Evolutionary conservation across 345 rosid species (phyloP).

Genomic region (Eucalyptus globulus): DNA sequence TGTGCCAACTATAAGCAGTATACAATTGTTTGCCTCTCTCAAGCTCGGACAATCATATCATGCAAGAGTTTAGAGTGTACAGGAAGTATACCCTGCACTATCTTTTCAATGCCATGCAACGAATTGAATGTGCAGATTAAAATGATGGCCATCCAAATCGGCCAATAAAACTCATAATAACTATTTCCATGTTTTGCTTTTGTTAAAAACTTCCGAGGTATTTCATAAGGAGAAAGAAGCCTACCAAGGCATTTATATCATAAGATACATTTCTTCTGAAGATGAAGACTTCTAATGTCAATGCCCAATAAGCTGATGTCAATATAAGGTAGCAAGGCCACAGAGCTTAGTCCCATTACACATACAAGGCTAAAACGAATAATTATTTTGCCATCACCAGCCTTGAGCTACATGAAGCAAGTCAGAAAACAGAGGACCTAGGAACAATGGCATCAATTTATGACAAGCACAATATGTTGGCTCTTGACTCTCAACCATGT

Average conservation of each 20-base stretch:
- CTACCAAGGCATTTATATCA: not conserved
- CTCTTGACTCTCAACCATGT: not conserved
- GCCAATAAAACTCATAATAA: not conserved
- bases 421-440: not conserved
- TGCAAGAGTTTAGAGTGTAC: not conserved
- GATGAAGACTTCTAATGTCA: not conserved
- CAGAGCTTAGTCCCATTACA: not conserved
- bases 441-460: not conserved
- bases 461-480: not conserved
- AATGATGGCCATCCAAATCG: not conserved
- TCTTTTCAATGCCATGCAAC: not conserved
- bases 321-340: not conserved
- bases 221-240: not conserved
- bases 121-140: not conserved
- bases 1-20: not conserved
- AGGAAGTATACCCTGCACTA: not conserved
- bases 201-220: not conserved
- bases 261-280: not conserved
- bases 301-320: not conserved
- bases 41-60: not conserved
- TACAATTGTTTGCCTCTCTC: not conserved
- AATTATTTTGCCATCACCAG: not conserved
- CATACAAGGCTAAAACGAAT: not conserved
- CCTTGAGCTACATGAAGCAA: not conserved
- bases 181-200: not conserved